Base-by-base conservation (phyloP, 352 stramenopile genomes). In the Phytophthora tentaculata region DNA sequence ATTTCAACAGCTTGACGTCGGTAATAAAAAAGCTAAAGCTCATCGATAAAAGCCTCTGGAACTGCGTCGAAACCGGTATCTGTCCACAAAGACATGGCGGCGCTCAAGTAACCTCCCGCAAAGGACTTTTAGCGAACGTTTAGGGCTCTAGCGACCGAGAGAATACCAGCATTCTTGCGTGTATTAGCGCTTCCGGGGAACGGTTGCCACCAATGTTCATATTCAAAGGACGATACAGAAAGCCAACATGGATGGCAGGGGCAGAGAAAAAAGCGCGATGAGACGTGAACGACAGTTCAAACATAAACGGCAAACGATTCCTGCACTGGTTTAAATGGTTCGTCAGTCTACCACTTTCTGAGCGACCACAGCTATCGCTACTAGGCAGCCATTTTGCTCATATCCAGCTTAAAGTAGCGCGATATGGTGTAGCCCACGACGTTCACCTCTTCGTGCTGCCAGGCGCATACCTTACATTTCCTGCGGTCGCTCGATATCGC, bases 301-400 rank as follows among this genome's bases (percentile, higher is more conserved):
- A n/a, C n/a, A n/a, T n/a, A n/a, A n/a, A n/a, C n/a, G n/a, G n/a
- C n/a, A n/a, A n/a, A n/a, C n/a, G n/a, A n/a, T n/a, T n/a, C n/a
- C n/a, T n/a, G n/a, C n/a, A n/a, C n/a, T n/a, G n/a, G 39, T 22
- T 45, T 45, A 45, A 45, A 17, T 45, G 39, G 39, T 45, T 45
- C 8, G 39, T 45, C 3, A 20, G 17, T 45, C 13, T 3, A 5
- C 39, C 22, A 7, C 39, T 17, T 3, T 17, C 39, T 20, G 39
- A 45, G 13, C 39, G 39, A 6, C 39, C 39, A 13, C 39, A 45
- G 39, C 8, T 22, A 7, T 17, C 5, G 39, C 39, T 45, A 17
- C 39, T 45, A 5, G 39, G 22, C 39, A 17, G 17, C 2, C 17
- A 45, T 45, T 22, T 45, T 2, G 39, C 39, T 20, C 17, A n/a